Evolutionary conservation across 192 early-diverging fungal genomes (phyloP).

Genomic region (Borealophlyctis nickersoniae): DNA sequence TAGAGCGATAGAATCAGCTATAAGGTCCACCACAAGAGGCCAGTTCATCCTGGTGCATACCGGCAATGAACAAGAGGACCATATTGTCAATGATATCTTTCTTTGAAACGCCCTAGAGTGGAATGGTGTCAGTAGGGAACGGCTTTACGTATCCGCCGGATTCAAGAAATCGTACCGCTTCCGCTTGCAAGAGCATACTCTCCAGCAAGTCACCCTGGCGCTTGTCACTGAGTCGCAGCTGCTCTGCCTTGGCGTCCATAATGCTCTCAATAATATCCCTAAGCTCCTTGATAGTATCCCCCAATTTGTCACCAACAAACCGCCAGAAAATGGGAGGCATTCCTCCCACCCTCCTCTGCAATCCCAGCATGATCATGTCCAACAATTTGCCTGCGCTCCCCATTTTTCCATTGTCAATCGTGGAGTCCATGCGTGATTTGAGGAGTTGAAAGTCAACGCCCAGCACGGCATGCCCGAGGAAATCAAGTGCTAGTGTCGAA

Average conservation of each 20-base stretch:
- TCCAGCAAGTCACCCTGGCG: background rate
- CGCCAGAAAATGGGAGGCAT: background rate
- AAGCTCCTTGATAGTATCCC: background rate
- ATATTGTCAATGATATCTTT: background rate
- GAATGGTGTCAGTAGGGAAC: background rate
- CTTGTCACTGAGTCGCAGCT: background rate
- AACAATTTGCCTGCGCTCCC: background rate
- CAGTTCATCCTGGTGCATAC: no score
- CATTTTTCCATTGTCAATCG: no score
- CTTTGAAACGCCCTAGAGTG: no score
- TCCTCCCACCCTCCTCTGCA: background rate
- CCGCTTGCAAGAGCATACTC: background rate
- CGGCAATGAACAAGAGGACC: conserved; percentile 34
- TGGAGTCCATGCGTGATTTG: no score
- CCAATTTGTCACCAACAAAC: background rate
- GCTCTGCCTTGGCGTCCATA: background rate
- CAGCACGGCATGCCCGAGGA: background rate
- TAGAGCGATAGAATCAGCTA: no score
- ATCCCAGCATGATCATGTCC: background rate
- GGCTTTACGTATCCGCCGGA: no score
- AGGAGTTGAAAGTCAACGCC: background rate
- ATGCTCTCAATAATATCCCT: background rate
- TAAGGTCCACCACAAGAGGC: no score
- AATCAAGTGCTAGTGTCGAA: background rate
- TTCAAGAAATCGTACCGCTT: background rate